Base-by-base conservation (phyloP, 2,329 filamentous ascomycete species). In the Calonectria leucothoes region DNA sequence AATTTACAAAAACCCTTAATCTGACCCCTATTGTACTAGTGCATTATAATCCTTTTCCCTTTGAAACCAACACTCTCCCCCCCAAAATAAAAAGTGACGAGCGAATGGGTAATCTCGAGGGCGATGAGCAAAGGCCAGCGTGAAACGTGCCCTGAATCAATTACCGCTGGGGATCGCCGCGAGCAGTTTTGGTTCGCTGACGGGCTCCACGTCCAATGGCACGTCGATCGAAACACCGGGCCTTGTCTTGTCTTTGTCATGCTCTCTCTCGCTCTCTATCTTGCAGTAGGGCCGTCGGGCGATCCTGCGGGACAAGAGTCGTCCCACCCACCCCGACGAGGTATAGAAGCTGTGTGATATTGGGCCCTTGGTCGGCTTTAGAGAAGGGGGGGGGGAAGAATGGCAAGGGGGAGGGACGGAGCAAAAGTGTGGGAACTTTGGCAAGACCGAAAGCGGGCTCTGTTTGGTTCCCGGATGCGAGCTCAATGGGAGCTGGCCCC, bases 161-260 rank as follows among this genome's bases (percentile, higher is more conserved):
- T 31, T 68, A 31, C 70, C n/a, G 70, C 51, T 48, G 68, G 65
- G 71, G 75, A 76, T 74, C 64, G 63, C 70, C 70, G 72, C 72
- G 61, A 67, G 57, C 64, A 71, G 75, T 74, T 74, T 79, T 76
- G 77, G 78, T 79, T 79, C 77, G 71, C 75, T 55, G 59, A n/a
- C 48, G 33, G 66, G 35, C 49, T 64, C 63, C 77, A 52, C 52
- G 64, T 49, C 55, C 70, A 35, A 78, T 78, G 76, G 71, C 68
- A 79, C 77, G 69, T 73, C 70, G 76, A 76, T 77, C 71, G 74
- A 76, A 79, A 72, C 72, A 70, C 70, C 25, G 67, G 74, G 72
- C 31, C 33, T 65, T 68, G 72, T 61, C 61, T 68, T 61, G 66
- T 55, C 31, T 27, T 65, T 68, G 72, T 61, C 61, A 70, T 61